These are phyloP conservation scores for Phytophthora multivora DNA, from an alignment of 352 stramenopile species.

Conservation along the genomic window DNA sequence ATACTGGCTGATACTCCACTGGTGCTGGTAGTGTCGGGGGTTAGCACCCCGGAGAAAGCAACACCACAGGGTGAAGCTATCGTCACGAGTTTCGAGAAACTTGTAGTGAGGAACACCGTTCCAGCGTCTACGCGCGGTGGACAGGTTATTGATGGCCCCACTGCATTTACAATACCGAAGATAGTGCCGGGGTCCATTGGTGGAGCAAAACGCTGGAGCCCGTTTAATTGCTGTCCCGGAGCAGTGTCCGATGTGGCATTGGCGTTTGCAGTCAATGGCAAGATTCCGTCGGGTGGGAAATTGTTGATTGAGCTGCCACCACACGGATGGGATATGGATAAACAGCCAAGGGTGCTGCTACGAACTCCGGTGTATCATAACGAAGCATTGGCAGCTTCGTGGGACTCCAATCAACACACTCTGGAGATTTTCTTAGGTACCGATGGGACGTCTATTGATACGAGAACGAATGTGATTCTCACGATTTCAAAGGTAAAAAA, in stretches of 20 bases:
- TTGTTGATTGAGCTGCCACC: conserved; percentile 58
- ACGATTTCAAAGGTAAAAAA: conserved; percentile 58
- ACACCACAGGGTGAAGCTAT: conserved; percentile 50
- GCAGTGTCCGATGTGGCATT: conserved; percentile 62
- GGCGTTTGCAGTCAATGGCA: conserved; percentile 47
- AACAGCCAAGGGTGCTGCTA: conserved; percentile 45
- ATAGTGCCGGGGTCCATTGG: conserved; percentile 56
- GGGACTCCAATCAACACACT: conserved; percentile 54
- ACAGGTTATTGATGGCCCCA: conserved; percentile 67
- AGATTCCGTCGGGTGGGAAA: conserved; percentile 42
- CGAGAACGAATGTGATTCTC: conserved; percentile 44
- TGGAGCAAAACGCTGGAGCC: conserved; percentile 52
- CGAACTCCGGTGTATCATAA: conserved; percentile 41
- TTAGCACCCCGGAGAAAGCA: conserved; percentile 57
- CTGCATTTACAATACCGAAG: conserved; percentile 47
- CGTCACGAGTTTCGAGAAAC: conserved; percentile 70
- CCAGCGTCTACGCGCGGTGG: conserved; percentile 61
- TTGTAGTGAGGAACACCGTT: conserved; percentile 53
- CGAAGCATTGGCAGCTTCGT: conserved; percentile 33
- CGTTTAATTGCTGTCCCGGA: conserved; percentile 60
- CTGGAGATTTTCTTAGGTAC: conserved; percentile 54
- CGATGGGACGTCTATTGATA: conserved; percentile 29
- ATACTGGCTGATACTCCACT: conserved; percentile 47
- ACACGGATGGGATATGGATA: conserved; percentile 68
- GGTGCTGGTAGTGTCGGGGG: conserved; percentile 56